Base-by-base conservation (phyloP, 768 basidiomycete genomes). In the Boletellus ananiceps region DNA sequence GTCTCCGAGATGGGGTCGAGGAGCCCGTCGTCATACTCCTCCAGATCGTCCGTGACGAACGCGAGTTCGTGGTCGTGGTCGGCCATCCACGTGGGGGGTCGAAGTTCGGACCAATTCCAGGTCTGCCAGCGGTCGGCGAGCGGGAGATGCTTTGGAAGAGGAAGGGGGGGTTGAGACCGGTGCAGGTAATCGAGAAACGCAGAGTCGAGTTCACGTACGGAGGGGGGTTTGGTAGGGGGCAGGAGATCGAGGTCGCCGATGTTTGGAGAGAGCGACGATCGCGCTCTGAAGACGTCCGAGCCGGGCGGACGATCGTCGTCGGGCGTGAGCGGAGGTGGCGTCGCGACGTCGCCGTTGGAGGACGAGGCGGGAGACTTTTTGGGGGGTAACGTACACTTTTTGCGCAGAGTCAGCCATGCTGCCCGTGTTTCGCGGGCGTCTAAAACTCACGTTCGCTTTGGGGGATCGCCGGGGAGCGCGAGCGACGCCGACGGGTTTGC, bases 241-340 rank as follows among this genome's bases (percentile, higher is more conserved):
- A 54, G 34, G 25, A 50, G 46, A 44, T 55, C 56, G 45, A 56
- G 50, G 38, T 57, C 63, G 29, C 55, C 59, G 18, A 56, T 53
- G 15, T 54, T 59, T 13, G 58, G 59, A 4, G 61, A 58, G 29
- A 29, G 29, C 23, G 59, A 57, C 4, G 64, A 66, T 46, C 49
- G 65, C 29, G 48, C 56, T 46, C 49, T 50, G 38, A 68, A 55
- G 27, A 62, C 41, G 27, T 51, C 58, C 3, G 65, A 51, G 16
- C 21, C 46, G n/a, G 34, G 8, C 3, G 53, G 54, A 23, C 57
- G 57, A 50, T 66, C 68, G 23, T 69, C 62, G 51, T 73, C 68
- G 38, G 69, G 68, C 0, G 72, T 71, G 41, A 70, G 59, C 35
- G 71, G 64, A 1, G 71, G 69, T 6, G 71, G 68, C 2, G 63